Conservation (phyloP, 306 rosid species). For the Lathyrus aphaca region DNA sequence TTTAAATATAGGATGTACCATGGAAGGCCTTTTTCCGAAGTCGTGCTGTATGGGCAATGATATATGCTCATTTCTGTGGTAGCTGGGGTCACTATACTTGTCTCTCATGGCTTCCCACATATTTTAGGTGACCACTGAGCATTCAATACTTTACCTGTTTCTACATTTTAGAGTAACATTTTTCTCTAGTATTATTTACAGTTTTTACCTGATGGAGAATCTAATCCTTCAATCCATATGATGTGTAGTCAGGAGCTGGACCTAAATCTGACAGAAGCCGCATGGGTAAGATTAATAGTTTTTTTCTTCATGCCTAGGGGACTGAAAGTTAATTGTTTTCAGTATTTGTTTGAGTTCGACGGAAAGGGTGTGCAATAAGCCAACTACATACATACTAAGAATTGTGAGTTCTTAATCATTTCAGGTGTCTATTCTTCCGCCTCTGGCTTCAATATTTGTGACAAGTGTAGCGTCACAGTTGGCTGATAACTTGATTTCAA, state of each 20-base stretch:
- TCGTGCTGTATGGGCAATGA: slow-evolving; percentile 98
- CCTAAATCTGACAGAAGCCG: slow-evolving; percentile 91
- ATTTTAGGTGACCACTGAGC: slow-evolving; percentile 67
- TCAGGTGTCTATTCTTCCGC: slow-evolving; percentile 97
- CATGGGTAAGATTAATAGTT: slow-evolving; percentile 69
- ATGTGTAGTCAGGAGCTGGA: slow-evolving; percentile 87
- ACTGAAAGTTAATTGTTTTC: slow-evolving; percentile 1
- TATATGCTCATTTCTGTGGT: slow-evolving; percentile 95
- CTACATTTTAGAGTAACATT: slow-evolving; percentile 4
- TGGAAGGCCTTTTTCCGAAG: slow-evolving; percentile 84
- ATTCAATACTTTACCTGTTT: slow-evolving; percentile 16
- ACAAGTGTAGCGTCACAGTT: slow-evolving; percentile 73
- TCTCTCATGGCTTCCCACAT: slow-evolving; percentile 95
- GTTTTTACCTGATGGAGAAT: slow-evolving; percentile 31
- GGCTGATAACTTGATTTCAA: slow-evolving; percentile 86
- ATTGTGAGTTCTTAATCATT: slow-evolving; percentile 31
- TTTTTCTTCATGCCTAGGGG: slow-evolving; percentile 15
- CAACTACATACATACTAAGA: slow-evolving; percentile 1
- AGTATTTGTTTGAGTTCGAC: slow-evolving; percentile 9
- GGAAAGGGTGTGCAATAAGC: slow-evolving; percentile 7
- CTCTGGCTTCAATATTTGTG: slow-evolving; percentile 80
- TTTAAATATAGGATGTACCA: slow-evolving; percentile 71
- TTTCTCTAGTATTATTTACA: slow-evolving; percentile 15
- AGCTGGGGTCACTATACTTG: slow-evolving; percentile 99
- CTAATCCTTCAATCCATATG: slow-evolving; percentile 40